Conservation (phyloP, 2,329 filamentous ascomycete species). For the Emergomyces orientalis region DNA sequence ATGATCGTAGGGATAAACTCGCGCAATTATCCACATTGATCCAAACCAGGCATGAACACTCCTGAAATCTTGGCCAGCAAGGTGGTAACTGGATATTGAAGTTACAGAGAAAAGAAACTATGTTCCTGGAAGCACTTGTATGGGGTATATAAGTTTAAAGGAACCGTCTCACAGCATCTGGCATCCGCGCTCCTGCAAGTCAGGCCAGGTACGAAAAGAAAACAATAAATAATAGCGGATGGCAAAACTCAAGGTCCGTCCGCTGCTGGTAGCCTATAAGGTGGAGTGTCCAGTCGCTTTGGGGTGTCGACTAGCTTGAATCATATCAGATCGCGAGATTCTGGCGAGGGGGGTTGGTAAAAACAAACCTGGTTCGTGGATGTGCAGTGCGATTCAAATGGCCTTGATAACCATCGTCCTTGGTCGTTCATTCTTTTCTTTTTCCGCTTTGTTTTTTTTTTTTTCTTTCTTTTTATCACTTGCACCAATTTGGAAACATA, state of each 20-base stretch:
- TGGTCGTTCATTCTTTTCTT: neutral
- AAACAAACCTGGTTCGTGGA: neutral
- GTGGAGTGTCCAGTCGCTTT: conserved; percentile 2
- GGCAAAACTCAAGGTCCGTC: conserved; percentile 1
- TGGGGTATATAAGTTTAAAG: neutral
- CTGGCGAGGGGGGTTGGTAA: conserved; percentile 5
- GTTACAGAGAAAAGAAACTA: neutral
- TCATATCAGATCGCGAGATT: conserved; percentile 7
- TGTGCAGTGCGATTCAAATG: neutral
- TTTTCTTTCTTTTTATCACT: neutral
- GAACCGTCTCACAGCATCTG: neutral
- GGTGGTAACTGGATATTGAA: neutral
- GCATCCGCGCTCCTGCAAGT: conserved; percentile 2
- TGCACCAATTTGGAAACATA: neutral
- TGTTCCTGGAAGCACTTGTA: neutral
- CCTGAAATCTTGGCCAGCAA: conserved; percentile 1
- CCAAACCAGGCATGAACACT: neutral
- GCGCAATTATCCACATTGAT: neutral
- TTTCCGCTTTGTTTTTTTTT: neutral
- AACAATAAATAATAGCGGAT: conserved; percentile 2
- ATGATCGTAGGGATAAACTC: neutral
- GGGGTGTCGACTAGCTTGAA: neutral
- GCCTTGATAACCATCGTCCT: neutral
- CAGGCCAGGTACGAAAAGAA: neutral
- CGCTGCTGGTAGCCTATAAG: neutral